These are phyloP conservation scores for Inga oerstediana DNA, from an alignment of 306 rosid genomes.

Conservation along the genomic window DNA sequence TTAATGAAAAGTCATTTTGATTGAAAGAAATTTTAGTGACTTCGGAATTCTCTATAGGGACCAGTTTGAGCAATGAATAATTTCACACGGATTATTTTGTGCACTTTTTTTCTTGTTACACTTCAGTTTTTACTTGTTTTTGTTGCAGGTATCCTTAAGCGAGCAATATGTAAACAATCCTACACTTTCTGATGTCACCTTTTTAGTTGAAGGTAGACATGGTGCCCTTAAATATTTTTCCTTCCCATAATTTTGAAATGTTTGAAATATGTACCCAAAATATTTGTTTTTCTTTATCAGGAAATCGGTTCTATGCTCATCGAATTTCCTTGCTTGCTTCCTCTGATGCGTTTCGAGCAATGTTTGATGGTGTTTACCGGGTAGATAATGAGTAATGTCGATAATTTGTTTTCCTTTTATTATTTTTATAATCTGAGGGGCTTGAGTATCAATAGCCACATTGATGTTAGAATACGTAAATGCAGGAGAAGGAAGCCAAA, in stretches of 20 bases:
- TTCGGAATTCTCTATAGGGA: not conserved
- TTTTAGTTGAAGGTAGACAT: slow-evolving; percentile 81
- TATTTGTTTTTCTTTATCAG: slow-evolving; percentile 43
- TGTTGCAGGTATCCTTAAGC: slow-evolving; percentile 69
- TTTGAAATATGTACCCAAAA: not conserved
- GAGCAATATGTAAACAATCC: slow-evolving; percentile 79
- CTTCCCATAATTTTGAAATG: not conserved
- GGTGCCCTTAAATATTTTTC: not conserved
- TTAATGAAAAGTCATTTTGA: too few relatives aligned
- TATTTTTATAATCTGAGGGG: not conserved
- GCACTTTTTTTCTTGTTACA: not conserved
- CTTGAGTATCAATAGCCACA: not conserved
- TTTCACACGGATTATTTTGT: not conserved
- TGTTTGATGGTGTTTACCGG: slow-evolving; percentile 92
- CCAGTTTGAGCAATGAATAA: not conserved
- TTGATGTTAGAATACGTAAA: slow-evolving; percentile 22
- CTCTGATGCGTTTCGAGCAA: slow-evolving; percentile 74
- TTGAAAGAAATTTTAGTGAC: not conserved
- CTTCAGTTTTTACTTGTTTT: not conserved
- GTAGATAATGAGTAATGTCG: slow-evolving; percentile 44
- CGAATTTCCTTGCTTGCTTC: slow-evolving; percentile 74
- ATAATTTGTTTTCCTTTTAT: not conserved
- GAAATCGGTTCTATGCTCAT: slow-evolving; percentile 77
- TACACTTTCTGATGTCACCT: slow-evolving; percentile 75
- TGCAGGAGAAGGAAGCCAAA: slow-evolving; percentile 51